Conservation (phyloP, 2,329 filamentous ascomycete species). For the Aschersonia sp. region DNA sequence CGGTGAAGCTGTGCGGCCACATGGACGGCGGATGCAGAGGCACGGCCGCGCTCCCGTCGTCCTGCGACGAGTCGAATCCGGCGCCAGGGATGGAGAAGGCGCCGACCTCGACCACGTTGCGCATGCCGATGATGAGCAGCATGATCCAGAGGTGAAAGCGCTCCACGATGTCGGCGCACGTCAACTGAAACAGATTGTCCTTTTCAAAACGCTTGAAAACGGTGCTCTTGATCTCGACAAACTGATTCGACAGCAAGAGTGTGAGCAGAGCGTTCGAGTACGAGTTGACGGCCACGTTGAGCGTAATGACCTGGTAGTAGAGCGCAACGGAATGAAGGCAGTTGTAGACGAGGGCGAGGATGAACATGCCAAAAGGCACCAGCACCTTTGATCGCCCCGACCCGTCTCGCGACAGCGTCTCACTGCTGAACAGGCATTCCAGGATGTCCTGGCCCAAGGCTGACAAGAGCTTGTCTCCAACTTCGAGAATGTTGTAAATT, state of each 20-base stretch:
- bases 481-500: slow-evolving; percentile 94
- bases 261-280: slow-evolving; percentile 94
- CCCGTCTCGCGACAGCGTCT: slow-evolving; percentile 76
- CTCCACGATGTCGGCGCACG: slow-evolving; percentile 92
- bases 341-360: slow-evolving; percentile 76
- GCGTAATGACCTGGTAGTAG: slow-evolving; percentile 94
- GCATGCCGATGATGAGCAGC: slow-evolving; percentile 86
- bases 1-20: slow-evolving; percentile 78
- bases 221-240: slow-evolving; percentile 95
- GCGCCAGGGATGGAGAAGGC: slow-evolving; percentile 53
- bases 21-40: slow-evolving; percentile 58
- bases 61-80: slow-evolving; percentile 30
- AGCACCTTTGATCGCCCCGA: slow-evolving; percentile 85
- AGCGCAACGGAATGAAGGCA: slow-evolving; percentile 74
- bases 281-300: slow-evolving; percentile 96
- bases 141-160: slow-evolving; percentile 97
- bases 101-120: slow-evolving; percentile 92
- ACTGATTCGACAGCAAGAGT: slow-evolving; percentile 88
- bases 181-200: slow-evolving; percentile 91
- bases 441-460: slow-evolving; percentile 91
- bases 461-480: slow-evolving; percentile 76
- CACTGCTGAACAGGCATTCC: slow-evolving; percentile 86
- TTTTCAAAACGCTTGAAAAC: slow-evolving; percentile 99
- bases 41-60: slow-evolving; percentile 35
- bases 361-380: slow-evolving; percentile 79